Conservation (phyloP, 345 rosid genomes). For the Acer saccharum region DNA sequence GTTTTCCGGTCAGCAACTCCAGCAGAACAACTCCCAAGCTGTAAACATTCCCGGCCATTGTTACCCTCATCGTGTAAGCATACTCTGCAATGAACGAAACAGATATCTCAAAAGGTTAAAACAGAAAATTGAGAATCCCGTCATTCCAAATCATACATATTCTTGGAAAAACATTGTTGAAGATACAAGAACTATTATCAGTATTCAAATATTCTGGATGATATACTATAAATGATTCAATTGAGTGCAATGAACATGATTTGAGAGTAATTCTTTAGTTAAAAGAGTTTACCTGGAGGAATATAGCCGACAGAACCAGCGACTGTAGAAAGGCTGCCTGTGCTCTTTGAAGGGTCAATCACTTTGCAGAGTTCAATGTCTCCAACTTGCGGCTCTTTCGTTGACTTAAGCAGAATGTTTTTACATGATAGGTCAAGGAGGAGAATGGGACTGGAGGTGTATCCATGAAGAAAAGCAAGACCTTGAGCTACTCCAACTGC, state of each 20-base stretch:
- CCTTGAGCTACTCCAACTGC: slow-evolving; percentile 91
- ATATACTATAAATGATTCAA: not conserved
- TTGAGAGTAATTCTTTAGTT: not conserved
- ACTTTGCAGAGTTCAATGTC: slow-evolving; percentile 88
- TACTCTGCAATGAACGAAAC: slow-evolving; percentile 56
- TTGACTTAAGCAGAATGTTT: slow-evolving; percentile 73
- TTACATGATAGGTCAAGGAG: slow-evolving; percentile 80
- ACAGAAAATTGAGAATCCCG: not conserved
- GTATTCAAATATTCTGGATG: not conserved
- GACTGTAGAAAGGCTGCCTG: slow-evolving; percentile 79
- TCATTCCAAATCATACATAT: no score
- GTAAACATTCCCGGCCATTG: slow-evolving; percentile 78
- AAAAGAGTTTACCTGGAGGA: slow-evolving; percentile 68
- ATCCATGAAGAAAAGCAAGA: slow-evolving; percentile 77
- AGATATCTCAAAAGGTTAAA: not conserved
- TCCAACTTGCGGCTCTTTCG: slow-evolving; percentile 75
- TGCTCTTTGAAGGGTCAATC: slow-evolving; percentile 79
- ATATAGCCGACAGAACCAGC: slow-evolving; percentile 89
- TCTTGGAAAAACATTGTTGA: no score
- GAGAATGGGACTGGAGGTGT: slow-evolving; percentile 58
- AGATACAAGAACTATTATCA: not conserved
- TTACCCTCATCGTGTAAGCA: slow-evolving; percentile 92
- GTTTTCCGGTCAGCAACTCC: slow-evolving; percentile 81
- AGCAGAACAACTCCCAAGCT: slow-evolving; percentile 80
- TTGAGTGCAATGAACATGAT: not conserved